Evolutionary conservation across 148 eudicot genomes (phyloP).

Genomic region (Rheum nobile): DNA sequence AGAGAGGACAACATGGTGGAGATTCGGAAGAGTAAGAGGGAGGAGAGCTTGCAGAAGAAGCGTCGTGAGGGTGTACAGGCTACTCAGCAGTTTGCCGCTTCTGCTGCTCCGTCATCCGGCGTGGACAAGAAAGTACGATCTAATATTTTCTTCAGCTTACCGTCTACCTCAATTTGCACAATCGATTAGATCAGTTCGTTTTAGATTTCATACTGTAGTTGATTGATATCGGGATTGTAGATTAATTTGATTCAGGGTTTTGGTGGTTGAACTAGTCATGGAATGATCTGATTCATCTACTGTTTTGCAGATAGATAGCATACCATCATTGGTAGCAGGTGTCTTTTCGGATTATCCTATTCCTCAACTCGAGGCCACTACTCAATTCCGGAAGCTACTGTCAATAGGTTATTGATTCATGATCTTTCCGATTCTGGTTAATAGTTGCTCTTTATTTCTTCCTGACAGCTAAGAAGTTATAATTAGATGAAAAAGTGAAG

Average conservation of each 20-base stretch:
- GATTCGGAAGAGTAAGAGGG: slow-evolving; percentile 66
- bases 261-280: neutral
- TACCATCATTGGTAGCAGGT: slow-evolving; percentile 64
- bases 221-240: neutral
- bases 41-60: slow-evolving; percentile 78
- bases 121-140: slow-evolving; percentile 39
- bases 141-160: neutral
- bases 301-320: slow-evolving; percentile 47
- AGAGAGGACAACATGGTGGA: slow-evolving; percentile 73
- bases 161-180: neutral
- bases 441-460: neutral
- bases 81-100: slow-evolving; percentile 29
- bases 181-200: neutral
- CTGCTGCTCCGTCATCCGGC: slow-evolving; percentile 14
- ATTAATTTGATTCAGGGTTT: slow-evolving; percentile 7
- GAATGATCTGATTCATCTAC: slow-evolving; percentile 7
- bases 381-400: slow-evolving; percentile 79
- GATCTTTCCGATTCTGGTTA: neutral
- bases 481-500: neutral
- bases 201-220: neutral
- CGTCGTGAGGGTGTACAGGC: slow-evolving; percentile 57
- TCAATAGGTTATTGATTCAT: slow-evolving; percentile 46
- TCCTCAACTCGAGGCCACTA: slow-evolving; percentile 64
- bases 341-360: slow-evolving; percentile 50
- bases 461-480: neutral